phyloP scores from a whole-genome alignment of 2,329 filamentous ascomycete species.

The Setomelanomma holmii region DNA sequence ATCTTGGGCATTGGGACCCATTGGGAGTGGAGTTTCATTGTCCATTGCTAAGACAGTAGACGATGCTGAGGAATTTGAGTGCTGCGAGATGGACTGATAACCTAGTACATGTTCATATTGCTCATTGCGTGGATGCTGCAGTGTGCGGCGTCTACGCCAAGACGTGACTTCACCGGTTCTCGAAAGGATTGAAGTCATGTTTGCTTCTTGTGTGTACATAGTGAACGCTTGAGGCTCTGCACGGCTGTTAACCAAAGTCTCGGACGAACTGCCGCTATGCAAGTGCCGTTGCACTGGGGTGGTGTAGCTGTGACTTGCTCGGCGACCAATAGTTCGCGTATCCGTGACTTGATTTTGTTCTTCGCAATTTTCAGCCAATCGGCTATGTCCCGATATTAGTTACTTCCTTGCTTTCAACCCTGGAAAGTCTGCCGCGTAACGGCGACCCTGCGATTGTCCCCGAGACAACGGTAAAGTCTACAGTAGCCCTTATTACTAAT shows the following conservation, averaged over 20 bases:
- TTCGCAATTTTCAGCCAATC: neutral
- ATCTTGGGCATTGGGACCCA: too few relatives aligned
- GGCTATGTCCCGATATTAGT: neutral
- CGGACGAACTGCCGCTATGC: too few relatives aligned
- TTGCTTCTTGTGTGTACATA: neutral
- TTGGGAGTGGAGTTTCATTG: neutral
- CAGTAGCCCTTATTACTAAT: neutral
- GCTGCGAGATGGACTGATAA: neutral
- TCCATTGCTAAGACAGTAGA: neutral
- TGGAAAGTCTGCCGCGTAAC: neutral
- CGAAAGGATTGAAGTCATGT: neutral
- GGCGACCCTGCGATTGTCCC: neutral
- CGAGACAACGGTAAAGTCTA: neutral
- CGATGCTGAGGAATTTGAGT: neutral
- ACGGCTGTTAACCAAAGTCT: too few relatives aligned
- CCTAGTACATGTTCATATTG: neutral
- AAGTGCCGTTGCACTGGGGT: too few relatives aligned
- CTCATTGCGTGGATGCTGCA: neutral
- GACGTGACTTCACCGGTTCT: neutral
- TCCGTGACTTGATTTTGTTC: neutral
- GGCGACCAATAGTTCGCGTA: neutral
- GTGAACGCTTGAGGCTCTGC: neutral
- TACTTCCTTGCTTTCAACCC: conserved; percentile 1
- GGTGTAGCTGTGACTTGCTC: neutral
- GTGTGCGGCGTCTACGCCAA: neutral